Evolutionary conservation across 1,139 yeast species (phyloP).

Genomic region (Candida sp.): DNA sequence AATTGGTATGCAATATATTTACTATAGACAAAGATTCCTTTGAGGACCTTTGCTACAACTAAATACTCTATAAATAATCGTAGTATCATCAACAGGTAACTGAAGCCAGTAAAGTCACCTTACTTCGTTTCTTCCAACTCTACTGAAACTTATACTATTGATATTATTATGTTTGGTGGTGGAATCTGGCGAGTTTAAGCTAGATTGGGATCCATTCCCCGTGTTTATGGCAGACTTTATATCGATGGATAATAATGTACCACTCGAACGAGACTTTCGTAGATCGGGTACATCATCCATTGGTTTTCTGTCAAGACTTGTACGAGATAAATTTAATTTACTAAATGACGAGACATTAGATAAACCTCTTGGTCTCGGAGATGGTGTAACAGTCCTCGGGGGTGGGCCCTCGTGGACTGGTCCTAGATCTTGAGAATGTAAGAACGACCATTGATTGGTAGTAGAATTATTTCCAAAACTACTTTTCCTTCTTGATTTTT

Average conservation of each 20-base stretch:
- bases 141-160: constrained; percentile 1
- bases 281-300: neutral
- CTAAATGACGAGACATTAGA: neutral
- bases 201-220: neutral
- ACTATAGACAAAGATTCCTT: neutral
- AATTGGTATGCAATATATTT: neutral
- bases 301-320: neutral
- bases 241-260: neutral
- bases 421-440: constrained; percentile 1
- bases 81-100: neutral
- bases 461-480: neutral
- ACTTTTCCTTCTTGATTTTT: constrained; percentile 1
- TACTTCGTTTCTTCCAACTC: constrained; percentile 1
- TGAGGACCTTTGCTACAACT: neutral
- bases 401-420: constrained; percentile 1
- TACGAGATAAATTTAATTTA: neutral
- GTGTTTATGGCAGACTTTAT: neutral
- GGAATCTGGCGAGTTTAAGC: neutral
- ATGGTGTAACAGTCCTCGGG: neutral
- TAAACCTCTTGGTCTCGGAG: neutral
- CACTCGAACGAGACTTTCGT: constrained; percentile 1
- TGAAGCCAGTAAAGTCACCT: neutral
- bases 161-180: neutral
- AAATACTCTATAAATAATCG: neutral
- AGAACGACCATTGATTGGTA: constrained; percentile 2